Conservation (phyloP, 257 asterid genomes). For the Catharanthus roseus region DNA sequence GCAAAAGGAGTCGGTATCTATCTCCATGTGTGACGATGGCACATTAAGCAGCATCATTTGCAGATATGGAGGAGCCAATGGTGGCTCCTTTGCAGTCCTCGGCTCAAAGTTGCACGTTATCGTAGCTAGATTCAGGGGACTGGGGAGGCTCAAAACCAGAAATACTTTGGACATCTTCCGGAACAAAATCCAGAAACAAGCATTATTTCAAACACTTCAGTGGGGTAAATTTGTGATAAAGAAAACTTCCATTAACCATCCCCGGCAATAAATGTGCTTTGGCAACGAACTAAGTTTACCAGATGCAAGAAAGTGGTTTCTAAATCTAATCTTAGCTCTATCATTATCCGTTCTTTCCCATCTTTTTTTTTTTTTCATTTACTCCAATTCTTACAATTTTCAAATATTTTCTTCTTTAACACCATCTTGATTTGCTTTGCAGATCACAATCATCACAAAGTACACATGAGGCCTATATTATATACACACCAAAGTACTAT, state of each 20-base stretch:
- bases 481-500: background rate
- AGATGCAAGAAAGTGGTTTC: background rate
- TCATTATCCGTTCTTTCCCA: background rate
- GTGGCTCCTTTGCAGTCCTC: constrained; percentile 97
- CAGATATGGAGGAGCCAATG: constrained; percentile 83
- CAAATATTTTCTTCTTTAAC: background rate
- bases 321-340: background rate
- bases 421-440: background rate
- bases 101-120: constrained; percentile 49
- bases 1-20: constrained; percentile 77
- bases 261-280: background rate
- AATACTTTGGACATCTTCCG: constrained; percentile 81
- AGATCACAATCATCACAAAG: background rate
- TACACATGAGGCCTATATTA: background rate
- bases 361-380: too few relatives aligned
- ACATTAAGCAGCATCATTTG: constrained; percentile 72
- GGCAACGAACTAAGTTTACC: background rate
- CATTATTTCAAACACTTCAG: constrained; percentile 9
- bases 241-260: background rate
- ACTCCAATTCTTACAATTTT: background rate
- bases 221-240: background rate
- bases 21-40: constrained; percentile 76
- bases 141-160: constrained; percentile 94
- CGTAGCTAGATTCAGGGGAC: constrained; percentile 93
- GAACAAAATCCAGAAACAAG: constrained; percentile 76